Percentiles rank a stretch among this genome's conserved stretches.
These are phyloP conservation scores for Bipolaris gigantea DNA, from an alignment of 2,329 filamentous ascomycete species.

Conservation along the genomic window DNA sequence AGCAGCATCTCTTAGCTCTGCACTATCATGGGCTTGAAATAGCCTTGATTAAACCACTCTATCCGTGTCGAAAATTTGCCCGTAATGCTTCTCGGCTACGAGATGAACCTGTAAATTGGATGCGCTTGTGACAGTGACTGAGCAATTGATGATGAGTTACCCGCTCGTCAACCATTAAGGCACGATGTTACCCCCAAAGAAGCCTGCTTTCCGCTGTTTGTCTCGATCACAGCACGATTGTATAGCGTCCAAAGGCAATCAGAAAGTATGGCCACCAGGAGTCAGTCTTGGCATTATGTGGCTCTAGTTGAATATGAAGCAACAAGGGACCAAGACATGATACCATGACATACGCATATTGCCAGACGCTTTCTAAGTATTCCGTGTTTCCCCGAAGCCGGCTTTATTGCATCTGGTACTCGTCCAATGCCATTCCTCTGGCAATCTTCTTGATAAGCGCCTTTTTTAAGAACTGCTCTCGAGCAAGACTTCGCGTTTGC, in stretches of 20 bases:
- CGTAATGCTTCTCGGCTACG: background rate
- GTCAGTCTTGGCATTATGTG: background rate
- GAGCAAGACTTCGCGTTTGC: constrained; percentile 68
- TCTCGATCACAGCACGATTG: background rate
- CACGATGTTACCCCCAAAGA: background rate
- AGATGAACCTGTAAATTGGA: background rate
- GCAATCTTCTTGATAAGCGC: constrained; percentile 77
- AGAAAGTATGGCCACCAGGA: background rate
- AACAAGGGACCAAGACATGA: background rate
- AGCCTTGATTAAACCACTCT: background rate
- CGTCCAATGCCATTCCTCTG: constrained; percentile 69
- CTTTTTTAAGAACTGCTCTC: constrained; percentile 85
- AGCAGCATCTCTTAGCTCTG: background rate
- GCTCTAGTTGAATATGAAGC: background rate
- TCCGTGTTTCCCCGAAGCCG: background rate
- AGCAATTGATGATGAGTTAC: background rate
- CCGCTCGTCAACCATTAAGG: background rate
- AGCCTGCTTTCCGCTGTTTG: background rate
- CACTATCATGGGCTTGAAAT: constrained; percentile 4
- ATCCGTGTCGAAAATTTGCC: background rate
- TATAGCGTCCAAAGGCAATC: background rate
- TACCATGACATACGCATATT: background rate
- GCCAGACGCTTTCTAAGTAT: background rate
- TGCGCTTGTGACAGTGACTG: background rate
- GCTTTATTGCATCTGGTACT: constrained; percentile 36